phyloP scores from a whole-genome alignment of 306 rosid genomes.

The Neltuma alba region DNA sequence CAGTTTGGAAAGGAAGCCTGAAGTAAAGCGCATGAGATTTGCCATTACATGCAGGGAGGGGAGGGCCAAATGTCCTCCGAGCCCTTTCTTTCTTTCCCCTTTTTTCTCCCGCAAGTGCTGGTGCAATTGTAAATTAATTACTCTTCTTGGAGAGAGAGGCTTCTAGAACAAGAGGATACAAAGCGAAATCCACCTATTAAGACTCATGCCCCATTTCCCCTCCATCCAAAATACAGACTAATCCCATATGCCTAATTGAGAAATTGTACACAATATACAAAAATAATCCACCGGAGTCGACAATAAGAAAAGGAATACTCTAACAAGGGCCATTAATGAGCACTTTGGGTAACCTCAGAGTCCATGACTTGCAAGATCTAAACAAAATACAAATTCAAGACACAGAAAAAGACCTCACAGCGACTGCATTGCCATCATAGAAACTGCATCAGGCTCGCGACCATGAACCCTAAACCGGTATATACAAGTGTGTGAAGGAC shows the following conservation, averaged over 20 bases:
- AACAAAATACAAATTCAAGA: conserved; percentile 30
- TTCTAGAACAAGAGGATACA: not conserved
- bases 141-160: not conserved
- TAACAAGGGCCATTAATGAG: conserved; percentile 23
- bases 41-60: not conserved
- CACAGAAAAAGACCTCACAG: conserved; percentile 42
- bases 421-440: conserved; percentile 59
- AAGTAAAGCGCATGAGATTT: not conserved
- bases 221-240: not conserved
- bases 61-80: too few relatives aligned
- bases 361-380: conserved; percentile 44
- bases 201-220: not conserved
- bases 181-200: too few relatives aligned
- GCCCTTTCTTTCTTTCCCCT: too few relatives aligned
- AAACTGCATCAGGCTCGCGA: conserved; percentile 64
- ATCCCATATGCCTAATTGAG: conserved; percentile 20
- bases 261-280: conserved; percentile 46
- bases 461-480: conserved; percentile 95
- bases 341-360: conserved; percentile 33
- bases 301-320: conserved; percentile 36
- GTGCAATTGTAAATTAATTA: not conserved
- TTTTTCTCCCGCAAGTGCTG: too few relatives aligned
- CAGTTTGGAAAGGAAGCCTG: not conserved
- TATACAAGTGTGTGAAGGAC: conserved; percentile 89
- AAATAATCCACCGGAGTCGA: conserved; percentile 37